Evolutionary conservation across 2,329 filamentous ascomycete genomes (phyloP).

Genomic region (Aspergillus transmontanensis): DNA sequence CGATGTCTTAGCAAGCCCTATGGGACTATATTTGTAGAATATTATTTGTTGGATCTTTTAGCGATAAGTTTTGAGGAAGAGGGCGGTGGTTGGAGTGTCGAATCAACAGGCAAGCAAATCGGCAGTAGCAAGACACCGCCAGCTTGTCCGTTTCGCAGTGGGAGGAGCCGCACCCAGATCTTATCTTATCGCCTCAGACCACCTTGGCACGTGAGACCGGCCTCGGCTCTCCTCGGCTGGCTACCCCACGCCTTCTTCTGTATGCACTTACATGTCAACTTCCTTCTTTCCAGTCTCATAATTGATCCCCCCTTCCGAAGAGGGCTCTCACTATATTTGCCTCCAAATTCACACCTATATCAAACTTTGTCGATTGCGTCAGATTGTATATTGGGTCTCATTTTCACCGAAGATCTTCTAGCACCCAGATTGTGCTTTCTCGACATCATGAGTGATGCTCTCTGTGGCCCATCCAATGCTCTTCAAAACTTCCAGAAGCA

Average conservation of each 20-base stretch:
- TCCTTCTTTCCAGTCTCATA: constrained; percentile 7
- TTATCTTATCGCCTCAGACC: constrained; percentile 32
- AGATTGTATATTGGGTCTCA: not conserved
- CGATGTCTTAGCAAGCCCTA: not conserved
- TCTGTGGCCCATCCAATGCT: constrained; percentile 76
- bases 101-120: constrained; percentile 14
- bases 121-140: constrained; percentile 25
- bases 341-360: not conserved
- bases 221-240: constrained; percentile 20
- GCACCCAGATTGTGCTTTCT: not conserved
- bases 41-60: too few relatives aligned
- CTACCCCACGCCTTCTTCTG: not conserved
- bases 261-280: not conserved
- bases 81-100: constrained; percentile 9
- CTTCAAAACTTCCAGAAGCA: constrained; percentile 75
- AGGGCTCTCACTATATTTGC: not conserved
- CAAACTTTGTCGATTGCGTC: not conserved
- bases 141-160: constrained; percentile 28
- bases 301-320: not conserved
- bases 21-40: not conserved
- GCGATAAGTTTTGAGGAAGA: not conserved
- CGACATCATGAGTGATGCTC: constrained; percentile 63
- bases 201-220: constrained; percentile 24
- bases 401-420: not conserved
- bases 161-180: constrained; percentile 21